phyloP scores from a whole-genome alignment of 352 stramenopile genomes.

The Phytophthora pseudosyringae region DNA sequence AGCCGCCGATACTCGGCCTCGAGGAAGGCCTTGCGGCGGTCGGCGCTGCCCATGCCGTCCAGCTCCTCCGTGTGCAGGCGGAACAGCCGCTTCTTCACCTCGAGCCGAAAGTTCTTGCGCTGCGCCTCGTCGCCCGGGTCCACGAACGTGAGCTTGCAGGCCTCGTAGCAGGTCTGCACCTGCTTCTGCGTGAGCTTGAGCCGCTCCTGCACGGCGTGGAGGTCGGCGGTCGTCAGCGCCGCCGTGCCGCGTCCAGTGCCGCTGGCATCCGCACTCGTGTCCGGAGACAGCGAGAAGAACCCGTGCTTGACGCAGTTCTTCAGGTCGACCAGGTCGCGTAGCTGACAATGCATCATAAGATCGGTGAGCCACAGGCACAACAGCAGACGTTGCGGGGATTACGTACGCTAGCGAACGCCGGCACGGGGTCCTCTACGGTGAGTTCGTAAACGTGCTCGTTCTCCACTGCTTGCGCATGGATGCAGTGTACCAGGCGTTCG shows the following conservation, averaged over 20 bases:
- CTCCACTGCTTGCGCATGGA: slow-evolving; percentile 58
- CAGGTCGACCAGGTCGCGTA: slow-evolving; percentile 76
- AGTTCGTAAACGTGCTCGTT: slow-evolving; percentile 78
- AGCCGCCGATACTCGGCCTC: slow-evolving; percentile 65
- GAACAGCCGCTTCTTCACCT: slow-evolving; percentile 87
- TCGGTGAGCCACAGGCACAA: slow-evolving; percentile 3
- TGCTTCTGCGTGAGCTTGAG: slow-evolving; percentile 85
- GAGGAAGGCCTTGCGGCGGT: slow-evolving; percentile 83
- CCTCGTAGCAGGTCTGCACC: slow-evolving; percentile 83
- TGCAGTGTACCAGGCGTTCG: slow-evolving; percentile 74
- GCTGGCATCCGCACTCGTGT: slow-evolving; percentile 19
- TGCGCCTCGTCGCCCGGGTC: slow-evolving; percentile 53
- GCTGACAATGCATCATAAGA: slow-evolving; percentile 35
- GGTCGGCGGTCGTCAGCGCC: slow-evolving; percentile 50
- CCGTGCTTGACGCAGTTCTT: slow-evolving; percentile 61
- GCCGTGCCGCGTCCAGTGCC: slow-evolving; percentile 46
- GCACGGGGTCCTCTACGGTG: slow-evolving; percentile 86
- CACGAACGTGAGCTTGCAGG: slow-evolving; percentile 69
- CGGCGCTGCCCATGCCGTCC: slow-evolving; percentile 69
- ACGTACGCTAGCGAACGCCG: slow-evolving; percentile 72
- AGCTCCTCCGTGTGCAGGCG: slow-evolving; percentile 72
- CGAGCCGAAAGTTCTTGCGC: slow-evolving; percentile 72
- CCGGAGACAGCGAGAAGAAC: slow-evolving; percentile 65
- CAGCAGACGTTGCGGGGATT: background rate
- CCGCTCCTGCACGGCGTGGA: slow-evolving; percentile 67